Base-by-base conservation (phyloP, 371 early-diverging fungal species). In the Batkoa obscura region DNA sequence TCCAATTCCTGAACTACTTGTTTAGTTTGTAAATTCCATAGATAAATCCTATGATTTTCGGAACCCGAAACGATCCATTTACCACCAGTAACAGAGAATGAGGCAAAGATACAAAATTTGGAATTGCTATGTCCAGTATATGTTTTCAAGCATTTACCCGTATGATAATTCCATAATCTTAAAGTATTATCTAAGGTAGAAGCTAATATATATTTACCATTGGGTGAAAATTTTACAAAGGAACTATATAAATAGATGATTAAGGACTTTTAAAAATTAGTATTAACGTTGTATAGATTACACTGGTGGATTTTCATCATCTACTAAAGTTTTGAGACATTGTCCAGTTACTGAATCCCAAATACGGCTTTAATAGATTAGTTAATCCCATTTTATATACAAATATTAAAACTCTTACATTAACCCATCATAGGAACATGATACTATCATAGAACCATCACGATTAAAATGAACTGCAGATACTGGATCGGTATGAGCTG, bases 291-390 rank as follows among this genome's bases (percentile, higher is more conserved):
- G 23, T 23, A 4, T n/a, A 42, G 63, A 76, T 69, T 69, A 87
- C 80, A 95, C 94, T 32, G 90, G 86, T 50, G 92, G 93, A 61
- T 88, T 90, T 58, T 84, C 88, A 64, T 93, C 93, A 61, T 90
- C 88, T 12, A 91, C 84, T 33, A 96, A 64, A 0, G 95, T 95
- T 64, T 93, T 94, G 37, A 97, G 72, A 63, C 96, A 95, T 67
- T 92, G 89, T 34, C 95, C 96, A 30, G 92, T 86, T 31, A 83
- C 79, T 15, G 89, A 86, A 67, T 97, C 97, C 96, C 97, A 97
- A 58, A 97, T 88, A 45, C 97, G 92, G 56, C 88, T 86, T 61
- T 47, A 47, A 43, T 35, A 30, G 17, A 45, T 12, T 31, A 57
- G 42, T 30, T 23, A 23, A 23, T 23, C 23, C 23, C 23, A 23